phyloP scores from a whole-genome alignment of 2,329 filamentous ascomycete genomes.

The Xylariomycetidae sp. region DNA sequence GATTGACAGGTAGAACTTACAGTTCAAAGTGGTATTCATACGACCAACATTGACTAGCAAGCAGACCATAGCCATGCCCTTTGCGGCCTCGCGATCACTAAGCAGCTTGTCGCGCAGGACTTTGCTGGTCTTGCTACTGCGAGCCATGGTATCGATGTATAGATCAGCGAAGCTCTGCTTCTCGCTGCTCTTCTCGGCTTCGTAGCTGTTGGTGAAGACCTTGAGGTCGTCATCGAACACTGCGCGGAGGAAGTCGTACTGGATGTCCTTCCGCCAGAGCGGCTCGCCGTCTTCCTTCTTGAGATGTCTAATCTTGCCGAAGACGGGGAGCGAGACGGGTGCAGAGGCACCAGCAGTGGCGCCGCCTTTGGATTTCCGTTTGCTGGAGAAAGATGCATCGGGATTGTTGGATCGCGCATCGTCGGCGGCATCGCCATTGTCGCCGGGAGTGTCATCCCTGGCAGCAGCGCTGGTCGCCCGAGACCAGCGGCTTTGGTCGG shows the following conservation, averaged over 20 bases:
- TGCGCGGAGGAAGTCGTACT: conserved; percentile 76
- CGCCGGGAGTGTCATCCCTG: conserved; percentile 12
- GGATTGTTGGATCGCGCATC: no score
- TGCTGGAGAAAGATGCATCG: no score
- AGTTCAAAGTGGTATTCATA: conserved; percentile 99
- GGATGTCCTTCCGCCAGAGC: conserved; percentile 80
- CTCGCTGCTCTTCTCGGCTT: conserved; percentile 45
- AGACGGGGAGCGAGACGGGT: conserved; percentile 15
- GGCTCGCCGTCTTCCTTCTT: conserved; percentile 88
- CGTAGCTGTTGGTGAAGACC: conserved; percentile 88
- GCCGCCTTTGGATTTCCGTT: conserved; percentile 21
- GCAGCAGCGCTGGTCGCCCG: conserved; percentile 17
- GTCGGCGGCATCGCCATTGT: conserved; percentile 16
- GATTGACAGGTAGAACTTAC: conserved; percentile 44
- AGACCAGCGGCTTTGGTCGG: conserved; percentile 19
- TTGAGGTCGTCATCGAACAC: conserved; percentile 69
- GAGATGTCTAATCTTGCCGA: conserved; percentile 72
- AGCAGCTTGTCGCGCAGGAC: conserved; percentile 94
- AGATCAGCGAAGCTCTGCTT: conserved; percentile 86
- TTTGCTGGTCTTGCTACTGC: conserved; percentile 98
- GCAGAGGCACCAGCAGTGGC: conserved; percentile 10
- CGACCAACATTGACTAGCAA: conserved; percentile 92
- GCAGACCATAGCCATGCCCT: conserved; percentile 99
- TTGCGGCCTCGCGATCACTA: conserved; percentile 83
- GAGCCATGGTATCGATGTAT: conserved; percentile 97